A percentile compares a stretch with the other conserved stretches of the same genome.
Conservation (phyloP, 129 eudicot species). For the Deinandra increscens region DNA sequence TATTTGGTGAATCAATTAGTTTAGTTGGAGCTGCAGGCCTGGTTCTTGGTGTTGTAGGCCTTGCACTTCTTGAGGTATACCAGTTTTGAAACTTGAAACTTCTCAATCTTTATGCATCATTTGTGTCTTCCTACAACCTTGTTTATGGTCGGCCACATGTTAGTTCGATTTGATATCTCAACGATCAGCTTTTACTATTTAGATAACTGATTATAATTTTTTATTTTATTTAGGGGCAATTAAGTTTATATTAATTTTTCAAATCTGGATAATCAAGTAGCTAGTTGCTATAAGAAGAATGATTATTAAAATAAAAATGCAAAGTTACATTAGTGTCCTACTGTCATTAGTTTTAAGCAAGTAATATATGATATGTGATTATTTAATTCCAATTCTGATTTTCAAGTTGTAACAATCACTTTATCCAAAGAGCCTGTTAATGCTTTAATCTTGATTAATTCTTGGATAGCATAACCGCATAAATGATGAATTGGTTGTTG, state of each 20-base stretch:
- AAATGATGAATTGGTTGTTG: slow-evolving; percentile 19
- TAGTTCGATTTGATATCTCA: background rate
- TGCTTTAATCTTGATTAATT: background rate
- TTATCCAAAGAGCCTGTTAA: background rate
- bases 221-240: background rate
- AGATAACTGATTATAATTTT: background rate
- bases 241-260: background rate
- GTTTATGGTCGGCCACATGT: background rate
- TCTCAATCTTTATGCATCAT: slow-evolving; percentile 10
- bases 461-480: background rate
- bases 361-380: background rate
- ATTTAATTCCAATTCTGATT: background rate
- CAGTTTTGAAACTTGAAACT: background rate
- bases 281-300: slow-evolving; percentile 2
- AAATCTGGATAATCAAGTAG: background rate
- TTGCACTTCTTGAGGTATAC: slow-evolving; percentile 91
- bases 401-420: background rate
- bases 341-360: slow-evolving; percentile 2
- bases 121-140: background rate
- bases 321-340: background rate
- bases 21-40: slow-evolving; percentile 83
- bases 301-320: slow-evolving; percentile 6
- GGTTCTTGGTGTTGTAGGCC: slow-evolving; percentile 88
- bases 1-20: slow-evolving; percentile 90
- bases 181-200: background rate